Percentiles rank a stretch among this genome's conserved stretches.
These are phyloP conservation scores for Neurospora hispaniola DNA, from an alignment of 495 filamentous ascomycete species.

Conservation along the genomic window DNA sequence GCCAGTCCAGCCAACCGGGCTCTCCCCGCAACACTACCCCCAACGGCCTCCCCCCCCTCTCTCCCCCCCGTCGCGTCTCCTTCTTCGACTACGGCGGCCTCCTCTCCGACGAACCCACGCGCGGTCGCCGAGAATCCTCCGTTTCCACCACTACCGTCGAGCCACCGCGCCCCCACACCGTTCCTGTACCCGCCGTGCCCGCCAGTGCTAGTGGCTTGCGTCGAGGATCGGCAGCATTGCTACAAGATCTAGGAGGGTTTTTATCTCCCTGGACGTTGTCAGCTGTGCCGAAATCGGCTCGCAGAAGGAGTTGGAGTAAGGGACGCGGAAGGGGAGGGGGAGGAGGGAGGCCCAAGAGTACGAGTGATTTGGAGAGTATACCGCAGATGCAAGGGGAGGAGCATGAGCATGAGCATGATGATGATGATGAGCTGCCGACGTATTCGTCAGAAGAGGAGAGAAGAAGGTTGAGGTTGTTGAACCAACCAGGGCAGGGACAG, in stretches of 20 bases:
- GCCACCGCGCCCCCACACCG: slow-evolving; percentile 17
- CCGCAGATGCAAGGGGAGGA: slow-evolving; percentile 20
- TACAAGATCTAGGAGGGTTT: slow-evolving; percentile 51
- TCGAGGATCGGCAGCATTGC: slow-evolving; percentile 39
- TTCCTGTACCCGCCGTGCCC: slow-evolving; percentile 23
- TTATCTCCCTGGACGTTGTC: slow-evolving; percentile 8
- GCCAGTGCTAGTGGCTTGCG: slow-evolving; percentile 27
- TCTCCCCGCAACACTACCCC: not conserved
- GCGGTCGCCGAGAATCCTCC: too few species aligned
- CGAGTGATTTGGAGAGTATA: slow-evolving; percentile 17
- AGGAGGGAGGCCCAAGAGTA: not conserved
- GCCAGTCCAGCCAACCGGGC: slow-evolving; percentile 25
- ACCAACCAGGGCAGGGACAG: not conserved
- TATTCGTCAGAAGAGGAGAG: not conserved
- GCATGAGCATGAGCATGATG: not conserved
- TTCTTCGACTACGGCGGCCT: slow-evolving; percentile 67
- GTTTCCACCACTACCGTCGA: slow-evolving; percentile 11
- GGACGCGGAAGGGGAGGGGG: too few species aligned
- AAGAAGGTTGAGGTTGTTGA: not conserved
- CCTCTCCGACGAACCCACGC: slow-evolving; percentile 30
- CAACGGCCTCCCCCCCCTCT: not conserved
- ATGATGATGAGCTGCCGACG: slow-evolving; percentile 7
- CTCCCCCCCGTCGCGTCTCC: slow-evolving; percentile 42
- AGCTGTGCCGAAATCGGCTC: slow-evolving; percentile 4
- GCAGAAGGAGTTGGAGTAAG: slow-evolving; percentile 5